Conservation (phyloP, 441 rosid genomes). For the Iberis amara region DNA sequence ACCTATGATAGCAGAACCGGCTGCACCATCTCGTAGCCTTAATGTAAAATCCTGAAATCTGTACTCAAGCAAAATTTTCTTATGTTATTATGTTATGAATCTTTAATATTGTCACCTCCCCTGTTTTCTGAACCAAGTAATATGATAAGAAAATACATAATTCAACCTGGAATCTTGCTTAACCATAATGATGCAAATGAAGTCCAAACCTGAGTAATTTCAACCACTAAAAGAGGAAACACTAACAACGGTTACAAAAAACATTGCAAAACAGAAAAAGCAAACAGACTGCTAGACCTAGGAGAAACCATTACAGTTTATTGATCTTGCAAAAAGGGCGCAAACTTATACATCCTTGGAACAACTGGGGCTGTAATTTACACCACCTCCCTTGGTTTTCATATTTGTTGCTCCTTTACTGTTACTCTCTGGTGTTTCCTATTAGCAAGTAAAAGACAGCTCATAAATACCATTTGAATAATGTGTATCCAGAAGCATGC, state of each 20-base stretch:
- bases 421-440: slow-evolving; percentile 42
- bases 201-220: too few relatives aligned
- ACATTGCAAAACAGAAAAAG: too few relatives aligned
- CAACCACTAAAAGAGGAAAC: too few relatives aligned
- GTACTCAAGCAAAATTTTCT: background rate
- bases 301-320: slow-evolving; percentile 13
- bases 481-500: slow-evolving; percentile 7
- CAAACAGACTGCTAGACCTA: too few relatives aligned
- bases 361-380: slow-evolving; percentile 22
- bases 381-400: slow-evolving; percentile 57
- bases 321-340: slow-evolving; percentile 9
- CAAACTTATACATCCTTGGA: slow-evolving; percentile 5
- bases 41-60: slow-evolving; percentile 6
- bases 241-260: too few relatives aligned
- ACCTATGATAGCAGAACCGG: slow-evolving; percentile 22
- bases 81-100: slow-evolving; percentile 6
- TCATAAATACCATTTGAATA: background rate
- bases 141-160: slow-evolving; percentile 7
- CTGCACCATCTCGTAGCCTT: slow-evolving; percentile 26
- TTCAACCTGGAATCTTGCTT: background rate
- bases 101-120: slow-evolving; percentile 1
- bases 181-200: too few relatives aligned
- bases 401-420: slow-evolving; percentile 46
- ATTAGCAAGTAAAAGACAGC: slow-evolving; percentile 16
- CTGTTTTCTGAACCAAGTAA: slow-evolving; percentile 8